A percentile compares a stretch with the other conserved stretches of the same genome.
Evolutionary conservation across 257 asterid species (phyloP).

Genomic region (Oldenlandia corymbosa): DNA sequence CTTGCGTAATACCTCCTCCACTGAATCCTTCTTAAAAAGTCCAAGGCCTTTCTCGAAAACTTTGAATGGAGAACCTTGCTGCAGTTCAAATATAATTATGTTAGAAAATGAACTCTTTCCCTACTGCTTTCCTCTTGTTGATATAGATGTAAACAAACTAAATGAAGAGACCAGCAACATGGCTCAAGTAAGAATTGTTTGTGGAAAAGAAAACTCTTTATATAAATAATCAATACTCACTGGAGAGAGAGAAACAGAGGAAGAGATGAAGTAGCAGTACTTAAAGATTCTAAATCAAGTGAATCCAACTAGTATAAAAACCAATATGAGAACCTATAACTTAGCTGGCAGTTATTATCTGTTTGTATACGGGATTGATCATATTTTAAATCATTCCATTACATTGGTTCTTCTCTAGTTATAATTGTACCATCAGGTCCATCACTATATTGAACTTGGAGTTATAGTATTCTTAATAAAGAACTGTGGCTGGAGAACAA

Average conservation of each 20-base stretch:
- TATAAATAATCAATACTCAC: not conserved
- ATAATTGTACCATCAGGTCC: too few species aligned
- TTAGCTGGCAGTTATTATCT: too few species aligned
- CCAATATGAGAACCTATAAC: too few species aligned
- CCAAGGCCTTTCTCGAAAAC: slow-evolving; percentile 55
- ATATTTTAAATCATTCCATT: not conserved
- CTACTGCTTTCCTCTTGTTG: not conserved
- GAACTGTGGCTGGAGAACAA: not conserved
- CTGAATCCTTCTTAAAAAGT: slow-evolving; percentile 51
- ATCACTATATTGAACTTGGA: too few species aligned
- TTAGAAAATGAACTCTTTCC: not conserved
- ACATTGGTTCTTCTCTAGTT: not conserved
- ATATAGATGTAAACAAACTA: too few species aligned
- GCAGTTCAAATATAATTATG: slow-evolving; percentile 2
- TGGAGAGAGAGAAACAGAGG: not conserved
- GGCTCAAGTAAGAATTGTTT: too few species aligned
- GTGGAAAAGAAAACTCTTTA: not conserved
- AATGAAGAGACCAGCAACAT: too few species aligned
- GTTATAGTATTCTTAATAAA: too few species aligned
- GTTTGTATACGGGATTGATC: not conserved
- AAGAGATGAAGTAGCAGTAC: too few species aligned
- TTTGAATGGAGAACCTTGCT: slow-evolving; percentile 66
- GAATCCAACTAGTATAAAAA: too few species aligned
- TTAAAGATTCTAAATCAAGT: slow-evolving; percentile 1
- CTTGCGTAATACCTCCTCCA: slow-evolving; percentile 67